phyloP scores from a whole-genome alignment of 176 grass and related monocot species.

The Cenchrus americanus region DNA sequence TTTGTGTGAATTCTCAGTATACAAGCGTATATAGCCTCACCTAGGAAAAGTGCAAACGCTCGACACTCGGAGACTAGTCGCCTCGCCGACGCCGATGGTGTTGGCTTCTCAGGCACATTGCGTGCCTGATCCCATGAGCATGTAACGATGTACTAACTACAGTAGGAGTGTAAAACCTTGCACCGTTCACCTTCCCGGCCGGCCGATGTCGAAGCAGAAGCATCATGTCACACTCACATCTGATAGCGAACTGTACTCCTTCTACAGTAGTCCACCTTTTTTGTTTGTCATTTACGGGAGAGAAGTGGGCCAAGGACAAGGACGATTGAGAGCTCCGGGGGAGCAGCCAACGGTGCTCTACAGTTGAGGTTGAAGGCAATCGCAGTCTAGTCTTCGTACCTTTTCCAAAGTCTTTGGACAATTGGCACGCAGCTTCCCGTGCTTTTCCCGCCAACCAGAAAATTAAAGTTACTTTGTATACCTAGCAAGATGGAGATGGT shows the following conservation, averaged over 20 bases:
- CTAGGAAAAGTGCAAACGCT: background rate
- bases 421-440: background rate
- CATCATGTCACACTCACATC: background rate
- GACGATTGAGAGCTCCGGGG: background rate
- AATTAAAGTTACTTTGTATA: background rate
- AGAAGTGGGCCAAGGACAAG: background rate
- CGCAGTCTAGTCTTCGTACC: background rate
- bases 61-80: too few relatives aligned
- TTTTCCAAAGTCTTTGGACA: background rate
- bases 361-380: background rate
- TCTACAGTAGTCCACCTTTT: too few relatives aligned
- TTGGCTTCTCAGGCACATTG: background rate
- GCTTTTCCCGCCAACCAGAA: background rate
- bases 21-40: background rate
- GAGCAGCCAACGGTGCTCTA: background rate
- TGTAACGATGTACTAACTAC: too few relatives aligned
- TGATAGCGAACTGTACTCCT: background rate
- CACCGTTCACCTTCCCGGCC: too few relatives aligned
- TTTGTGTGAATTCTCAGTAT: too few relatives aligned
- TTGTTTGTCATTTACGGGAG: background rate
- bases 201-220: background rate
- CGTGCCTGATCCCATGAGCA: too few relatives aligned
- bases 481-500: too few relatives aligned
- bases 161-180: too few relatives aligned
- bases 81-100: too few relatives aligned